A percentile compares a stretch with the other conserved stretches of the same genome.
Evolutionary conservation across 768 basidiomycete genomes (phyloP).

Genomic region (Pisolithus microcarpus): DNA sequence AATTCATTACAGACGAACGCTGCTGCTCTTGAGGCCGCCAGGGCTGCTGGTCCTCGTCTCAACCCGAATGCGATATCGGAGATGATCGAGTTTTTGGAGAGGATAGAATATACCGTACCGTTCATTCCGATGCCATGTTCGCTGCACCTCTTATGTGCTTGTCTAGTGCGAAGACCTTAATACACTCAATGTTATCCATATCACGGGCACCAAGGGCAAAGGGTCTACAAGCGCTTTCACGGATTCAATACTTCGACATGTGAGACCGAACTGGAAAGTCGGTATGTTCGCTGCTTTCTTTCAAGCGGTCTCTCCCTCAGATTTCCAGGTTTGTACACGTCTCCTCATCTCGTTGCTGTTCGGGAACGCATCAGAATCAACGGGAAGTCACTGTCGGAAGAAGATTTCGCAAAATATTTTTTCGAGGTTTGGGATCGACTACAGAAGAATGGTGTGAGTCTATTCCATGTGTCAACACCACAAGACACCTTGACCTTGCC

Average conservation of each 20-base stretch:
- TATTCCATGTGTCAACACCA: neutral
- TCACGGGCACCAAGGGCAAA: conserved; percentile 98
- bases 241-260: conserved; percentile 74
- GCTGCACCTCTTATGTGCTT: conserved; percentile 9
- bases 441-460: conserved; percentile 53
- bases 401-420: conserved; percentile 83
- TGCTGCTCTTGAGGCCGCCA: conserved; percentile 78
- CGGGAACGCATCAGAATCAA: conserved; percentile 94
- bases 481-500: conserved; percentile 1
- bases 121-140: neutral
- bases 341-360: conserved; percentile 93
- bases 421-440: conserved; percentile 94
- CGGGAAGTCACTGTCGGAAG: conserved; percentile 82
- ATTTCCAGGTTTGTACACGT: conserved; percentile 80
- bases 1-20: conserved; percentile 91
- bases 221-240: conserved; percentile 94
- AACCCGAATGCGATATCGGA: conserved; percentile 67
- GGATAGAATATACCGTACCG: conserved; percentile 82
- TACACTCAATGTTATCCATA: conserved; percentile 84
- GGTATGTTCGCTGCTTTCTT: conserved; percentile 41
- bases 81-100: conserved; percentile 81
- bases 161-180: conserved; percentile 76
- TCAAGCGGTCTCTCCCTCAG: neutral
- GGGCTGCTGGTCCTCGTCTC: conserved; percentile 60
- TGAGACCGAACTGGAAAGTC: conserved; percentile 70